Evolutionary conservation across 176 grass and related monocot species (phyloP).

Genomic region (Triticum urartu): DNA sequence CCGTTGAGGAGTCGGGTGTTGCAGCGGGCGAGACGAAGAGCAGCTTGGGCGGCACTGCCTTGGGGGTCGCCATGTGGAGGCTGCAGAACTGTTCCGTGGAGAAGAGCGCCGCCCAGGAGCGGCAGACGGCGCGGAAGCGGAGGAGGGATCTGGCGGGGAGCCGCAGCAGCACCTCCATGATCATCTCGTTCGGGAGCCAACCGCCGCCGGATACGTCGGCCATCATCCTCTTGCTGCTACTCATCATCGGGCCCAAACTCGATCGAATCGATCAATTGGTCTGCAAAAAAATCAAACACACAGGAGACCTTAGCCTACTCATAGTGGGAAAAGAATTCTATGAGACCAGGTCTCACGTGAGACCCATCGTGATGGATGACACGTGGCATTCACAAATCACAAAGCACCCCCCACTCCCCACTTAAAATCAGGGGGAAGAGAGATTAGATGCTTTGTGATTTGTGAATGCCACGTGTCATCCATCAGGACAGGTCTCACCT

Average conservation of each 20-base stretch:
- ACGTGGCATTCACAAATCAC: too few species aligned
- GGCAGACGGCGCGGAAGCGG: conserved; percentile 9
- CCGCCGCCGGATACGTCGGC: not conserved
- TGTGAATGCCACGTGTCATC: too few species aligned
- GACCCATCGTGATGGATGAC: too few species aligned
- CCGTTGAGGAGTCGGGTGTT: not conserved
- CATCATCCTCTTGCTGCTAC: not conserved
- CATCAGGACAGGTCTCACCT: too few species aligned
- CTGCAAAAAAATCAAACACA: too few species aligned
- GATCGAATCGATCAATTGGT: not conserved
- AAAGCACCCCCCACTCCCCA: too few species aligned
- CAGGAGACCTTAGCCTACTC: too few species aligned
- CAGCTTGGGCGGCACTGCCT: not conserved
- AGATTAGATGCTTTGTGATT: too few species aligned
- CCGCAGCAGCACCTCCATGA: conserved; percentile 10
- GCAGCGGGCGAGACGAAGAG: not conserved
- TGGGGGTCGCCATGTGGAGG: not conserved
- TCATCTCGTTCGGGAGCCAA: not conserved
- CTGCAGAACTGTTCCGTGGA: not conserved
- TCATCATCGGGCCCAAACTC: not conserved
- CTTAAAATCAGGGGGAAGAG: too few species aligned
- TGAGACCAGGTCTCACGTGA: too few species aligned
- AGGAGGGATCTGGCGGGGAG: conserved; percentile 22
- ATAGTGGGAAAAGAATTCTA: too few species aligned
- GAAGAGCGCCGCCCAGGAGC: conserved; percentile 8